Evolutionary conservation across 306 rosid genomes (phyloP).

Genomic region (Prunus fruticosa): DNA sequence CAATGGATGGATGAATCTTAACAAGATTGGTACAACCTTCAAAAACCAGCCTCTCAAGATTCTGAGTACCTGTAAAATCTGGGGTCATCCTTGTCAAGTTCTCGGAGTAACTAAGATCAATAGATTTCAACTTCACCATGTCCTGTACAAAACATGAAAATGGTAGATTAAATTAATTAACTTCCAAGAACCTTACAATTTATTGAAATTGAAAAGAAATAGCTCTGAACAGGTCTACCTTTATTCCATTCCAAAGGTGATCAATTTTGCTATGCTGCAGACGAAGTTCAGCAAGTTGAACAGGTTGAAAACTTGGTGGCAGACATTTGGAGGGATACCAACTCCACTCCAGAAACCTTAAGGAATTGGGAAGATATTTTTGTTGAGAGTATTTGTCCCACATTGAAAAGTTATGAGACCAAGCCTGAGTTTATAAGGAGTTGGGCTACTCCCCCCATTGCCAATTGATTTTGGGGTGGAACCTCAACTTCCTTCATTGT

Average conservation of each 20-base stretch:
- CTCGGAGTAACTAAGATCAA: slow-evolving; percentile 2
- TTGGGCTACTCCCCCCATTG: too few species aligned
- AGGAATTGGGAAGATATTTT: slow-evolving; percentile 2
- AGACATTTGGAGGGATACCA: slow-evolving; percentile 7
- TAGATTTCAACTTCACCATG: slow-evolving; percentile 1
- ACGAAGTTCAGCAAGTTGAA: background rate
- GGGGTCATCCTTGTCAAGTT: slow-evolving; percentile 20
- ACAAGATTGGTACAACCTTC: slow-evolving; percentile 8
- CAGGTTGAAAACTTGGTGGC: background rate
- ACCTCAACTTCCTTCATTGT: too few species aligned
- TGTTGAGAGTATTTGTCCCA: too few species aligned
- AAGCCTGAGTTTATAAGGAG: too few species aligned
- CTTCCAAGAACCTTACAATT: background rate
- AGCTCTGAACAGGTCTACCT: background rate
- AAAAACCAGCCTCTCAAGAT: slow-evolving; percentile 10
- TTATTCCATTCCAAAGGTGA: slow-evolving; percentile 7
- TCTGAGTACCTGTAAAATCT: slow-evolving; percentile 9
- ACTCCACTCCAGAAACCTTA: slow-evolving; percentile 8
- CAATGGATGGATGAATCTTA: slow-evolving; percentile 17
- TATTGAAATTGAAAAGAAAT: too few species aligned
- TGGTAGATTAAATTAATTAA: background rate
- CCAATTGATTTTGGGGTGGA: too few species aligned
- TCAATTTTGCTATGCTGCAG: slow-evolving; percentile 9
- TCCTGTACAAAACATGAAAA: background rate
- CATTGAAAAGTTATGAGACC: too few species aligned